Base-by-base conservation (phyloP, 2,329 filamentous ascomycete genomes). In the Geosmithia flava region DNA sequence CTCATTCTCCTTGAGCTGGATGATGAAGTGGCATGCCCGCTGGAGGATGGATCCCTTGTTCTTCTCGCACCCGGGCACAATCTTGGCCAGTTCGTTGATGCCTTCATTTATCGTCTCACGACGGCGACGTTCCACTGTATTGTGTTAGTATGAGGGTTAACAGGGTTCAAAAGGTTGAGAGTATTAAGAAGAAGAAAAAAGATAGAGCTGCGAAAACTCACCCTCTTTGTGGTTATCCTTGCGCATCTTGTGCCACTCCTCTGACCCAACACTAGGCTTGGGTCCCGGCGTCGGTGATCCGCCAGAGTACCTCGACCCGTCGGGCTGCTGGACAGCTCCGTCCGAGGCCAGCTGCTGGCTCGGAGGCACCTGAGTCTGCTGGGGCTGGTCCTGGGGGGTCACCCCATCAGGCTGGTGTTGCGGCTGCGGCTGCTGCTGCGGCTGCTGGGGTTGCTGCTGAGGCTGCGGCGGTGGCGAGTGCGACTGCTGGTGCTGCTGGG, bases 141-240 rank as follows among this genome's bases (percentile, higher is more conserved):
- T 37, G 33, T 16, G 33, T 37, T 11, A 37, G 33, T 37, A n/a
- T n/a, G n/a, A n/a, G n/a, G n/a, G n/a, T n/a, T n/a, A n/a, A n/a
- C n/a, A n/a, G n/a, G n/a, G n/a, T n/a, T n/a, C n/a, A n/a, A n/a
- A n/a, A n/a, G n/a, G n/a, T n/a, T n/a, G n/a, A n/a, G n/a, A n/a
- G n/a, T n/a, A n/a, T n/a, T n/a, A 27, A 27, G 23, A 27, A 27
- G 23, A 7, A 7, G 16, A 11, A 10, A 42, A 7, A 13, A 19
- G 41, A 42, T 3, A 19, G 19, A 16, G 41, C n/a, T n/a, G n/a
- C 1, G 37, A 19, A 20, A 20, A 62, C 77, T 60, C 68, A 93
- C 91, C 93, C 75, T 97, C 91, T 78, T 98, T 98, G 70, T 98
- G 93, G 54, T 97, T 98, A 59, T 97, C 91, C 62, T 95, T 93